A percentile compares a stretch with the other conserved stretches of the same genome.
Conservation (phyloP, 2,329 filamentous ascomycete species). For the Immersiporthe knoxdaviesiana region DNA sequence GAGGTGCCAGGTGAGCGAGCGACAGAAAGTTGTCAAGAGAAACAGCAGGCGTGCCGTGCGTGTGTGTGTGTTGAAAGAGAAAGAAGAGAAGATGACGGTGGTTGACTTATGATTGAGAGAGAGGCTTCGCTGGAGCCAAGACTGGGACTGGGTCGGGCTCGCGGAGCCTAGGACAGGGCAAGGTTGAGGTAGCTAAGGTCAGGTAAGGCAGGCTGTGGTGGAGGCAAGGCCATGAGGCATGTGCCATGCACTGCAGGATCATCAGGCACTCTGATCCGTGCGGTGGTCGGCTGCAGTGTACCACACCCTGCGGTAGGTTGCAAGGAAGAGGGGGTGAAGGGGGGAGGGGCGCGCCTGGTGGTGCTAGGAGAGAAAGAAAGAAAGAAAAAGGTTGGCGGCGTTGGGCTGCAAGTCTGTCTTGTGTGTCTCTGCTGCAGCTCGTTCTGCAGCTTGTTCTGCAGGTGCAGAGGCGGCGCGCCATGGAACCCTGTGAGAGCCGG, state of each 20-base stretch:
- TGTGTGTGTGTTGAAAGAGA: neutral
- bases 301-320: conserved; percentile 1
- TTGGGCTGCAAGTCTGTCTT: conserved; percentile 26
- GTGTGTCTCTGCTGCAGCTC: conserved; percentile 8
- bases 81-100: conserved; percentile 1
- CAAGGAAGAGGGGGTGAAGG: too few species aligned
- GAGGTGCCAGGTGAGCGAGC: neutral
- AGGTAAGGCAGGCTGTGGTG: conserved; percentile 5
- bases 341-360: neutral
- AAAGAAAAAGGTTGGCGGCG: conserved; percentile 17
- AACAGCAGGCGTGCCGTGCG: neutral
- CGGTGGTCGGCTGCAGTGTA: conserved; percentile 4
- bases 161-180: conserved; percentile 4
- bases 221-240: conserved; percentile 22
- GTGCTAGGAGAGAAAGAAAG: conserved; percentile 21
- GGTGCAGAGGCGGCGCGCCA: conserved; percentile 18
- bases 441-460: conserved; percentile 27
- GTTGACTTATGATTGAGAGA: neutral
- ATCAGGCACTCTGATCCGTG: conserved; percentile 20
- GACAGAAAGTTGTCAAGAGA: neutral
- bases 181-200: neutral
- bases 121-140: neutral
- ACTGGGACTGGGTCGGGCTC: neutral
- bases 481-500: conserved; percentile 21
- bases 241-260: conserved; percentile 24